Percentiles rank a stretch among this genome's conserved stretches.
Conservation (phyloP, 2,329 filamentous ascomycete genomes). For the Emergomyces africanus region DNA sequence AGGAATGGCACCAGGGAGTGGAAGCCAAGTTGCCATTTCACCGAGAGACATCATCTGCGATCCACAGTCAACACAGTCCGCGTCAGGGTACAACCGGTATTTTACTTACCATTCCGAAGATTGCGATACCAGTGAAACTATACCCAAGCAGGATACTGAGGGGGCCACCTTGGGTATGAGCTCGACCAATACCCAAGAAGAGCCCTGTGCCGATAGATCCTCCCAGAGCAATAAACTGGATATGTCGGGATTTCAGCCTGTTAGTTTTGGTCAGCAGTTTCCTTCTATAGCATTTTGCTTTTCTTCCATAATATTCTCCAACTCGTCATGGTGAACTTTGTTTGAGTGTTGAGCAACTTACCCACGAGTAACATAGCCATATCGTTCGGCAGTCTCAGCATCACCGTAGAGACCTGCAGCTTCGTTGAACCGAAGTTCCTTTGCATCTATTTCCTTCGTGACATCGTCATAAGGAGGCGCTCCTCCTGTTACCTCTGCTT, state of each 20-base stretch:
- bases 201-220: constrained; percentile 46
- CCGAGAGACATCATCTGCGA: constrained; percentile 30
- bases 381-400: constrained; percentile 37
- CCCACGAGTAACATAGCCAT: constrained; percentile 40
- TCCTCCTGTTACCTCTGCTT: background rate
- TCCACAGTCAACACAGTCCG: background rate
- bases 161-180: constrained; percentile 36
- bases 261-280: background rate
- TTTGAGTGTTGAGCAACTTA: constrained; percentile 17
- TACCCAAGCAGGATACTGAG: constrained; percentile 34
- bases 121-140: constrained; percentile 35
- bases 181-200: constrained; percentile 42
- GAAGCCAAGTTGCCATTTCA: constrained; percentile 38
- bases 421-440: constrained; percentile 28
- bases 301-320: background rate
- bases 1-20: constrained; percentile 37
- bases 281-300: background rate
- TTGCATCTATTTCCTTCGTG: constrained; percentile 15
- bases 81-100: background rate
- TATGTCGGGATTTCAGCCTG: constrained; percentile 40
- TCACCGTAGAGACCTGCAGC: constrained; percentile 42
- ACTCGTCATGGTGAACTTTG: background rate
- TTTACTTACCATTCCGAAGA: constrained; percentile 29
- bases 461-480: constrained; percentile 8
- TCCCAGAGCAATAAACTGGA: constrained; percentile 47